These are phyloP conservation scores for Cornus controversa DNA, from an alignment of 148 eudicot genomes.

Conservation along the genomic window DNA sequence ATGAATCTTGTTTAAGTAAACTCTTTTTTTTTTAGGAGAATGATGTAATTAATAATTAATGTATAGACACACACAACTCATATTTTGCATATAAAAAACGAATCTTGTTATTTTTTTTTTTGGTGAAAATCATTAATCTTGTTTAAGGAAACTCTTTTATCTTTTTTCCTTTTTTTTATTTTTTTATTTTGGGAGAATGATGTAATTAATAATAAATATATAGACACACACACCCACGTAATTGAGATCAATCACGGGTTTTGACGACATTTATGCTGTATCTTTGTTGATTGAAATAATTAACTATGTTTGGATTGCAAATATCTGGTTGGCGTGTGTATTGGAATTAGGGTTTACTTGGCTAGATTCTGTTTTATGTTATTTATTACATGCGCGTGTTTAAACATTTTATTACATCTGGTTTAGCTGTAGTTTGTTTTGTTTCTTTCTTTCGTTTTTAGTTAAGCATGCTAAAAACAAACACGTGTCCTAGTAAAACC, in stretches of 20 bases:
- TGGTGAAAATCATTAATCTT: background rate
- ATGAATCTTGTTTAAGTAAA: background rate
- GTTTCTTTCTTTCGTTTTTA: background rate
- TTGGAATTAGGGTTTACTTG: background rate
- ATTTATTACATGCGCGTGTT: background rate
- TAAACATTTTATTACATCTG: background rate
- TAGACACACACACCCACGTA: background rate
- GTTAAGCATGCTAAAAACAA: no score
- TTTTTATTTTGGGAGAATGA: no score
- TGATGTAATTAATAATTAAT: background rate
- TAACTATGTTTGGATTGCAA: background rate
- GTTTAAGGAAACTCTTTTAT: background rate
- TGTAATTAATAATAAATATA: background rate
- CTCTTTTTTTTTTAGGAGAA: no score
- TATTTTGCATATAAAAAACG: background rate
- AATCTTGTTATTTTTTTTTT: background rate
- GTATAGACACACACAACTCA: background rate
- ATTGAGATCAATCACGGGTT: background rate
- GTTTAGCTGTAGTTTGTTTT: background rate
- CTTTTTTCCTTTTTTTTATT: background rate
- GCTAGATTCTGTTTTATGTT: slow-evolving; percentile 2
- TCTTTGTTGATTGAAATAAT: background rate
- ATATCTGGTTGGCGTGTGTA: background rate
- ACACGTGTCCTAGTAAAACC: no score
- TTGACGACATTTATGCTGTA: background rate